Base-by-base conservation (phyloP, 2,329 filamentous ascomycete species). In the Fusarium fracticaudum region DNA sequence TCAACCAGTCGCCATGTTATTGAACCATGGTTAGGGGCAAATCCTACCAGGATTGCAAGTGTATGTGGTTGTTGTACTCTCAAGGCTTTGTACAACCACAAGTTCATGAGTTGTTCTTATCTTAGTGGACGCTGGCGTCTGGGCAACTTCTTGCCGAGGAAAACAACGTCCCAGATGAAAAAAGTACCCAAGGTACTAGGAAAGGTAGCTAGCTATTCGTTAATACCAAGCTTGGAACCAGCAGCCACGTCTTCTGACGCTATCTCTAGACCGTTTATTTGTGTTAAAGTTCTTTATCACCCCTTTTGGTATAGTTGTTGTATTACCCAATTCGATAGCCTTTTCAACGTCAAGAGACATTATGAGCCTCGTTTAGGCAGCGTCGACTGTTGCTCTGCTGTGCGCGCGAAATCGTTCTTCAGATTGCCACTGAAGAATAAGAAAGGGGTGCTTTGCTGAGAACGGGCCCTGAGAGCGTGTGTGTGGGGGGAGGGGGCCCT, bases 381-480 rank as follows among this genome's bases (percentile, higher is more conserved):
- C 18, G 40, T 48, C 17, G 29, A 40, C n/a, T 38, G 47, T 55
- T 55, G 26, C 63, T 48, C 18, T 58, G 41, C 29, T 48, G 48
- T 44, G 53, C 14, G 33, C 33, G 33, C 33, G 33, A 51, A 44
- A 43, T 33, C 10, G 20, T 55, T 33, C 26, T 57, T 37, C n/a
- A 11, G n/a, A 37, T 53, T 37, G 22, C 20, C 31, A 37, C 57
- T 35, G 11, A 63, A 64, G 58, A 50, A 53, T 51, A 59, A 61
- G 63, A 76, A 66, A 72, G 71, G 66, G 71, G 69, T 50, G 53
- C 29, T 66, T 24, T 45, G 53, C 40, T 66, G 37, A 71, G 63
- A 60, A 54, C 29, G 31, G 55, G 15, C 33, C 31, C 37, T 43
- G 54, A 54, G 55, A 44, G 47, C 38, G 55, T 59, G 64, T 54